Evolutionary conservation across 345 rosid genomes (phyloP).

Genomic region (Hibiscus mutabilis): DNA sequence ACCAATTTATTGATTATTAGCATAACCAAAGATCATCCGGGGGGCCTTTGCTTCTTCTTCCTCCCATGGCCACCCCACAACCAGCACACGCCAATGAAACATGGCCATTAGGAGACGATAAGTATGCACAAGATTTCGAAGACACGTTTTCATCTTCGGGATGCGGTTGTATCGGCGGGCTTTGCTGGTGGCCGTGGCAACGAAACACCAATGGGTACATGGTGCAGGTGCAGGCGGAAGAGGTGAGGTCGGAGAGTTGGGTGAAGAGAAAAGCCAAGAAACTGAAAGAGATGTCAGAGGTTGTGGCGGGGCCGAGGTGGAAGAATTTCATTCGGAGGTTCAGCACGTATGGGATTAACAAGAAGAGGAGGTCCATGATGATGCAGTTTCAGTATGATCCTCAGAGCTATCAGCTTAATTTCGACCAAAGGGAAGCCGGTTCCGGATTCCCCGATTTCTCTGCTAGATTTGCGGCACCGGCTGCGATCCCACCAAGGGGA

Average conservation of each 20-base stretch:
- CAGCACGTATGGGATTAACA: constrained; percentile 24
- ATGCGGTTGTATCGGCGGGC: constrained; percentile 33
- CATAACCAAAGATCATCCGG: neutral
- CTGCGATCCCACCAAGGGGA: constrained; percentile 5
- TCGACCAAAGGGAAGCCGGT: constrained; percentile 39
- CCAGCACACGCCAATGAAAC: neutral
- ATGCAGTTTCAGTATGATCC: constrained; percentile 50
- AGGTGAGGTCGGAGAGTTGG: constrained; percentile 25
- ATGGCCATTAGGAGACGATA: neutral
- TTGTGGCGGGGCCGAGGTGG: constrained; percentile 54
- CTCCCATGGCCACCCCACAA: neutral
- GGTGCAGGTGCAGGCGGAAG: constrained; percentile 6
- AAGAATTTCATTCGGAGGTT: constrained; percentile 52
- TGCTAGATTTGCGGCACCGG: constrained; percentile 34
- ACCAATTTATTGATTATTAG: neutral
- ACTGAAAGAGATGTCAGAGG: constrained; percentile 38
- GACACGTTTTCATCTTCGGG: constrained; percentile 16
- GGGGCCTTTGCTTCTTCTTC: neutral
- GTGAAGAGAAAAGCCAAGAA: constrained; percentile 26
- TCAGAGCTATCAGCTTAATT: constrained; percentile 56
- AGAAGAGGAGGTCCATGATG: constrained; percentile 18
- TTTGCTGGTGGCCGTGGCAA: constrained; percentile 25
- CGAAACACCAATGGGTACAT: constrained; percentile 9
- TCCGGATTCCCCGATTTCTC: constrained; percentile 26
- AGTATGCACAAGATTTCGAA: constrained; percentile 19